Base-by-base conservation (phyloP, 345 rosid species). In the Salix exigua region DNA sequence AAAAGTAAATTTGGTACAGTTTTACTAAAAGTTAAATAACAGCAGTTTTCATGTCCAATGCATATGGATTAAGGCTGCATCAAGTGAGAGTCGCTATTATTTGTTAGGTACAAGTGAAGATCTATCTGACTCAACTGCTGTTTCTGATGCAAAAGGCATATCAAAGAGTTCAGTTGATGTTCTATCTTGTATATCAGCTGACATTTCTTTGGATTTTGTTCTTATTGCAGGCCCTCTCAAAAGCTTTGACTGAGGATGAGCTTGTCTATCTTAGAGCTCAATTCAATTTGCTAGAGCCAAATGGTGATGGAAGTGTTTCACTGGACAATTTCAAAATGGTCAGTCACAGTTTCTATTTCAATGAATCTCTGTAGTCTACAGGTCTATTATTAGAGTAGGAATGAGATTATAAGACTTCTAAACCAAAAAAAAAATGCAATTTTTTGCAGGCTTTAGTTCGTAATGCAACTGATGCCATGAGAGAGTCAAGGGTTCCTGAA, bases 201-300 rank as follows among this genome's bases (percentile, higher is more conserved):
- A 25, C 60, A 1, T 33, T 61, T 58, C 70, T 63, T 65, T 73
- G 31, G 37, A 74, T 71, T 28, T 46, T 40, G 51, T 61, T 33
- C 68, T 30, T 78, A 73, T 53, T 78, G 83, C 84, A 96, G 99
- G 95, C 99, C 71, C 97, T 93, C 76, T 91, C 98, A 37, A 96
- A 90, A 86, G 94, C 97, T 37, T 86, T 96, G 85, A 88, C 94
- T 0, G 99, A 89, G 77, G 97, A 93, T 33, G 95, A 89, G 78
- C 92, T 93, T 46, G 82, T 85, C 58, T 92, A 89, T 82, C 96
- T 93, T 66, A 84, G 81, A 79, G 94, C 88, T 84, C 98, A 96
- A 73, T 96, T 89, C 78, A 86, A 74, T 79, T 87, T 93, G 73
- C 78, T 96, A 86, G 98, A 92, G 78, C 99, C 99, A 55, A 88